Conservation (phyloP, 169 alveolate species). For the Hepatocystis sp. region DNA sequence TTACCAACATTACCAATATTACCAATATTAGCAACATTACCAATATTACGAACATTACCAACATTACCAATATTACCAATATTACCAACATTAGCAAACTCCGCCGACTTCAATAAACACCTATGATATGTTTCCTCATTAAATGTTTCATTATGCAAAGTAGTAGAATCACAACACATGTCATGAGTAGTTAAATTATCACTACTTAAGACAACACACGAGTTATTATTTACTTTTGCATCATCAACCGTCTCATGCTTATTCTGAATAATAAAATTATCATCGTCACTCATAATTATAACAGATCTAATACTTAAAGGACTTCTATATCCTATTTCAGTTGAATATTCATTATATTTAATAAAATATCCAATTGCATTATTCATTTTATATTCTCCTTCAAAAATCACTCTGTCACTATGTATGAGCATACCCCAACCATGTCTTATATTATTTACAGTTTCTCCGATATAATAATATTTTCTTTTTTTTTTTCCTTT, state of each 20-base stretch:
- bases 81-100: too few relatives aligned
- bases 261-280: conserved; percentile 67
- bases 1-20: too few relatives aligned
- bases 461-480: conserved; percentile 79
- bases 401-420: conserved; percentile 76
- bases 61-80: too few relatives aligned
- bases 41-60: too few relatives aligned
- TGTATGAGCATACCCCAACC: conserved; percentile 83
- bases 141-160: too few relatives aligned
- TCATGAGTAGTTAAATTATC: too few relatives aligned
- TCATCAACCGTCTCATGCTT: conserved; percentile 30
- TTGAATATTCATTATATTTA: conserved; percentile 62
- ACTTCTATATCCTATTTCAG: conserved; percentile 78
- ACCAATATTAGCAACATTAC: too few relatives aligned
- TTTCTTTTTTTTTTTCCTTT: conserved; percentile 31
- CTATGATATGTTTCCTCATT: too few relatives aligned
- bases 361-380: conserved; percentile 78
- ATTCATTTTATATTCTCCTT: conserved; percentile 80
- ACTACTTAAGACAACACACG: too few relatives aligned
- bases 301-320: conserved; percentile 57
- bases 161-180: too few relatives aligned
- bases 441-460: conserved; percentile 76
- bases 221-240: neutral
- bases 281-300: conserved; percentile 68
- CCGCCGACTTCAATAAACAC: too few relatives aligned